Conservation (phyloP, 805 yeast species). For the Teunomyces cretensis region DNA sequence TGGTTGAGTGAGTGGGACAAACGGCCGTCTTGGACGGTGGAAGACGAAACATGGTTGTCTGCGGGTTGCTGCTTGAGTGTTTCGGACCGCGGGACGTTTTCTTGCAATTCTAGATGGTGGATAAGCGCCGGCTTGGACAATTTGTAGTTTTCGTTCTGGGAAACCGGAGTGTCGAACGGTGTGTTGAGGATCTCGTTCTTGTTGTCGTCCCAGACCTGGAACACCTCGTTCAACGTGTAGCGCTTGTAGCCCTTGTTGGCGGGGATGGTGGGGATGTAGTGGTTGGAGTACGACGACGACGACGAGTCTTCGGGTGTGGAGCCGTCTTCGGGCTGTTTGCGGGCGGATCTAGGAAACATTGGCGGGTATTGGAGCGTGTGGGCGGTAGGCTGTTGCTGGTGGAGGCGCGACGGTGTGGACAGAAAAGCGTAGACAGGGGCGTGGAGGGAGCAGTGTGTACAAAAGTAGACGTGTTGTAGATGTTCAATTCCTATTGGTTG, state of each 20-base stretch:
- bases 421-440: too few relatives aligned
- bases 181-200: conserved; percentile 22
- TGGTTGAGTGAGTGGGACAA: neutral
- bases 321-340: conserved; percentile 3
- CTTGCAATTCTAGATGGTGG: conserved; percentile 36
- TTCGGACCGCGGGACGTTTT: neutral
- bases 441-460: neutral
- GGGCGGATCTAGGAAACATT: conserved; percentile 1
- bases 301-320: neutral
- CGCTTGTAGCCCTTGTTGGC: conserved; percentile 41
- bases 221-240: conserved; percentile 53
- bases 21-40: neutral
- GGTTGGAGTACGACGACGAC: neutral
- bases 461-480: neutral
- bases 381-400: too few relatives aligned
- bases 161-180: conserved; percentile 11
- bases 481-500: conserved; percentile 3
- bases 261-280: conserved; percentile 21
- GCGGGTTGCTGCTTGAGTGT: too few relatives aligned
- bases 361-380: neutral
- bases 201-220: conserved; percentile 48
- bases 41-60: neutral
- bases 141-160: conserved; percentile 31
- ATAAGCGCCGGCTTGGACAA: conserved; percentile 30
- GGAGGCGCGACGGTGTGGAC: too few relatives aligned